Conservation (phyloP, 2,329 filamentous ascomycete species). For the Sclerotinia subarctica region DNA sequence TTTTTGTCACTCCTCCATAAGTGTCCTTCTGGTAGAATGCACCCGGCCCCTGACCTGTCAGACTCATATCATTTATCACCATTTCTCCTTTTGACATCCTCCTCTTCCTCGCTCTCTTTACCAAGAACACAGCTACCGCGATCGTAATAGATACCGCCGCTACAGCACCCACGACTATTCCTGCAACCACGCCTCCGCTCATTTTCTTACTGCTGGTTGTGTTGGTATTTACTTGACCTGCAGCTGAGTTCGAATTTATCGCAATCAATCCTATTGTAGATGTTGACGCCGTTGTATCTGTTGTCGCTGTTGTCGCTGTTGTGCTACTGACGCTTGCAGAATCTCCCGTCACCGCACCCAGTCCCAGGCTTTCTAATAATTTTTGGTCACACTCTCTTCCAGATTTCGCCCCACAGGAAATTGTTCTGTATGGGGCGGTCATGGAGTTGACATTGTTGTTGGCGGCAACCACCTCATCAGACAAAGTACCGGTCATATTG, state of each 20-base stretch:
- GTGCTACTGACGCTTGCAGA: background rate
- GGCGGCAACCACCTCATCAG: conserved; percentile 2
- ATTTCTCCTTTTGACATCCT: background rate
- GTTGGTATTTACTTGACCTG: background rate
- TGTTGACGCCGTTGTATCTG: background rate
- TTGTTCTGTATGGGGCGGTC: background rate
- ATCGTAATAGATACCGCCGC: background rate
- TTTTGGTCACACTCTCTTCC: conserved; percentile 11
- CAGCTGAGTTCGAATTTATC: background rate
- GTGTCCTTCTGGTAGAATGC: background rate
- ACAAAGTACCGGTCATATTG: conserved; percentile 10
- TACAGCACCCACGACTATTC: background rate
- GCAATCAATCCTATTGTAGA: background rate
- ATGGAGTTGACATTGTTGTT: conserved; percentile 6
- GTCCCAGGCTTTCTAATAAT: background rate
- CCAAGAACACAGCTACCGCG: background rate
- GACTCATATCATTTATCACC: background rate
- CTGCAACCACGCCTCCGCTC: background rate
- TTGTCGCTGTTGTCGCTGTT: background rate
- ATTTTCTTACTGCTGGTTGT: background rate
- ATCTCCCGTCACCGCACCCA: background rate
- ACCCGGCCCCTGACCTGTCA: background rate
- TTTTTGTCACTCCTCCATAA: background rate
- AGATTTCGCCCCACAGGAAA: conserved; percentile 12
- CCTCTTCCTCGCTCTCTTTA: conserved; percentile 1